Evolutionary conservation across 139 green algal species (phyloP), one percentile per base, ranked within the genome.

Genomic region (Chlamydomonas urium): DNA sequence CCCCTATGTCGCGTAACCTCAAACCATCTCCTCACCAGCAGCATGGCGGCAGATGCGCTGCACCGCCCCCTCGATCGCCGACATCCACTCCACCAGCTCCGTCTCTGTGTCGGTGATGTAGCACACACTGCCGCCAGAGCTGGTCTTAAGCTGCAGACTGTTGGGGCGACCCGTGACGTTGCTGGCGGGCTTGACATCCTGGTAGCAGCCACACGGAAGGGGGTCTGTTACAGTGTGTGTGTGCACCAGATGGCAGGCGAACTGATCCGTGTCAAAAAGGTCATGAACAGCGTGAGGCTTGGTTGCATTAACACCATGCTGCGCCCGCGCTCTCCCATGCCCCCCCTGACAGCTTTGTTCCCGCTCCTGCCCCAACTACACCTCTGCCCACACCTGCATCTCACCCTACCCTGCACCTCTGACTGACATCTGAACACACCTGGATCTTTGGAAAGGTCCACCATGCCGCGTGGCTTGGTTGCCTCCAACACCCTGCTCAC

Each of bases 11-110:
- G n/a, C n/a, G n/a, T n/a, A n/a, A n/a, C n/a, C n/a, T n/a, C n/a
- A n/a, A n/a, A n/a, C n/a, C n/a, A n/a, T n/a, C n/a, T 50, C 42
- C 53, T 63, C 26, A 63, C 90, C 87, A 0, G 88, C 90, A 21
- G 91, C 68, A 26, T 83, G 60, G 36, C 84, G 86, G 23, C 89
- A 75, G 17, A 97, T 94, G 19, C 72, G 73, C 10, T 75, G 65
- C 21, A 94, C 83, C 0, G 88, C 79, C 2, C 79, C 82, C 61
- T 97, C 88, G n/a, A 97, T 61, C 0, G 89, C 92, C 1, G 82
- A 91, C 38, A 94, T 79, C 92, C 92, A 97, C 80, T 95, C 90
- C 32, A 96, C 92, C 65, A 92, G 79, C 65, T 96, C 88, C 2
- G 89, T 97, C 79, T 97, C 92, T 69, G 56, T 88, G 47, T 93